Evolutionary conservation across 2,329 filamentous ascomycete species (phyloP), one percentile per base, ranked within the genome.

Genomic region (Pseudocercospora fijiensis): DNA sequence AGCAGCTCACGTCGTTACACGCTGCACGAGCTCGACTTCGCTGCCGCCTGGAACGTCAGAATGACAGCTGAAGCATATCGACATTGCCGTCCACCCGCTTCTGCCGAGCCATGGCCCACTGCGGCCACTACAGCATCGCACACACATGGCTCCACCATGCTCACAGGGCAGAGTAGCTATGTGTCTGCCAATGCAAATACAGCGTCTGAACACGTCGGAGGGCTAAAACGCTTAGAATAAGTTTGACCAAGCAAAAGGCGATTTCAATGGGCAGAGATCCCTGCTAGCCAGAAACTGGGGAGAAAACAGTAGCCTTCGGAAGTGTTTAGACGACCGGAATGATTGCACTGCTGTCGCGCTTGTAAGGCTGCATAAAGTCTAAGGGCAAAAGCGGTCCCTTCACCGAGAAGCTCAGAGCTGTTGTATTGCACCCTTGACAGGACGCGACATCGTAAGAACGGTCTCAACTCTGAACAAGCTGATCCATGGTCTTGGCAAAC

Each of bases 381-480:
- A 57, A 37, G 7, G 33, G 33, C 30, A 18, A 57, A 57, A 57
- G 16, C n/a, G 18, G 28, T 18, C 10, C 26, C 18, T 37, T 57
- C 30, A 24, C 53, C 30, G 30, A 57, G 53, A 57, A 57, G 53
- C 28, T 57, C 22, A 11, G 33, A 24, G 27, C 53, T 37, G 30
- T 13, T 47, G 51, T 49, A 60, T 37, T 60, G 24, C 45, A 60
- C 49, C 30, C 26, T 52, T 45, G 47, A 53, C n/a, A 18, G 43
- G 20, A 45, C 43, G 43, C 43, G 18, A 47, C 18, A 20, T 24
- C 18, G 8, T 7, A 47, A 47, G 18, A 47, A 2, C 18, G 18
- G 43, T 47, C 43, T 47, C 18, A 24, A n/a, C 1, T 47, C 43
- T 24, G 18, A 47, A 18, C 18, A 24, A 56, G 59, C 51, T 28